Base-by-base conservation (phyloP, 2,329 filamentous ascomycete genomes). In the Periconia sp. region DNA sequence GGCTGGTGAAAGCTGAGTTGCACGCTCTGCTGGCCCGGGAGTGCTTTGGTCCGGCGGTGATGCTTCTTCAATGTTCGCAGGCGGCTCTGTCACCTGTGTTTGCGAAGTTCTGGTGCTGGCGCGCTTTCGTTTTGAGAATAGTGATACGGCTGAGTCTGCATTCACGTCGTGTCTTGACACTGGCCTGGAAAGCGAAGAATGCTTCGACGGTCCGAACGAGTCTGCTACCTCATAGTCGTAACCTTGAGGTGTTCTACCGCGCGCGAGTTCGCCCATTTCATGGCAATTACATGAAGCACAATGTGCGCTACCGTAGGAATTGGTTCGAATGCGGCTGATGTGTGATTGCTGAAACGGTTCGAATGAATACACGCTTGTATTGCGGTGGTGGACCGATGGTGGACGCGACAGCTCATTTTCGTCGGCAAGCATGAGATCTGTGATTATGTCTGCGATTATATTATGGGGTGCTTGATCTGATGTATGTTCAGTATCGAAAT, bases 1-100 rank as follows among this genome's bases (percentile, higher is more conserved):
- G 2, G 55, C 52, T 16, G 43, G 36, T 16, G 56, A 54, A 5
- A 59, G 62, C 17, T 65, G 63, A 8, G 17, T 22, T 4, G 52
- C 35, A 19, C 31, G 11, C 12, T 28, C 26, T 11, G 26, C 15
- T 22, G 36, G 29, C 13, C 28, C 29, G 7, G 33, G 17, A 22
- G 21, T 19, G 16, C n/a, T 10, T 10, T 12, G 17, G 29, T 13
- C 11, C 13, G 29, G 29, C 11, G 16, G 29, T 17, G 13, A 5
- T 6, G 13, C 5, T 12, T 32, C 16, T 5, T n/a, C n/a, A n/a
- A n/a, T n/a, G 18, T 32, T 5, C 9, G 13, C 18, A n/a, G 29
- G 29, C 7, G 6, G 6, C 12, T 4, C 5, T 11, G 17, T 26
- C 4, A 5, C 9, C 9, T n/a, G 34, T 26, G 8, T 13, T 21